These are phyloP conservation scores for Fusarium pininemorale DNA, from an alignment of 2,329 filamentous ascomycete genomes.

Conservation along the genomic window DNA sequence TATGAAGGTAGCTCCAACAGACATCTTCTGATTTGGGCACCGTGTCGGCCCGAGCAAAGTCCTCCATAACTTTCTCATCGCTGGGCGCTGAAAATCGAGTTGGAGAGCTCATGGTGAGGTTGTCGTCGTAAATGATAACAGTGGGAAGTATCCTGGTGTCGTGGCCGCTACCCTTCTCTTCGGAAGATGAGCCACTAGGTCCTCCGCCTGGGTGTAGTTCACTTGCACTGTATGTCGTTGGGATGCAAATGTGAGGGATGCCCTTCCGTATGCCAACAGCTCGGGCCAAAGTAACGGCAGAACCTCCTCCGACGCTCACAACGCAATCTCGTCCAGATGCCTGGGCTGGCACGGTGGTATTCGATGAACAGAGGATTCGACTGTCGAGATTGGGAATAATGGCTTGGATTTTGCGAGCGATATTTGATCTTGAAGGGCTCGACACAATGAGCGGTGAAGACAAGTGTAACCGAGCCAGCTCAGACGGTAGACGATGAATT, in stretches of 20 bases:
- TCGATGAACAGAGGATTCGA: slow-evolving; percentile 48
- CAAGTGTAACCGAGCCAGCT: slow-evolving; percentile 46
- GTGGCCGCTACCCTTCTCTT: not conserved
- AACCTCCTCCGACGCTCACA: slow-evolving; percentile 70
- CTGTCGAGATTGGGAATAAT: slow-evolving; percentile 48
- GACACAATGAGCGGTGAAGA: slow-evolving; percentile 50
- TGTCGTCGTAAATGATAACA: slow-evolving; percentile 52
- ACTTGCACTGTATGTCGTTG: slow-evolving; percentile 67
- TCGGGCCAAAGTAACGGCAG: slow-evolving; percentile 68
- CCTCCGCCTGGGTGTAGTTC: slow-evolving; percentile 55
- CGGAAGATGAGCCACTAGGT: not conserved
- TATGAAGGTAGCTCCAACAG: slow-evolving; percentile 49
- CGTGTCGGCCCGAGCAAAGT: slow-evolving; percentile 17
- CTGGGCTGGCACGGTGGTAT: slow-evolving; percentile 29
- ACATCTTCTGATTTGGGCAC: slow-evolving; percentile 38
- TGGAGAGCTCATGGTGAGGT: slow-evolving; percentile 44
- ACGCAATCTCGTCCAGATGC: slow-evolving; percentile 61
- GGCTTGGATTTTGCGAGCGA: slow-evolving; percentile 47
- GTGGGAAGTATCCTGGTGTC: slow-evolving; percentile 36
- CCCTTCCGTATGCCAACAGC: slow-evolving; percentile 62
- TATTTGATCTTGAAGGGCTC: slow-evolving; percentile 49
- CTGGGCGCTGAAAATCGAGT: slow-evolving; percentile 45
- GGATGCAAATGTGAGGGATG: slow-evolving; percentile 67
- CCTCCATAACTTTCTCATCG: slow-evolving; percentile 25
- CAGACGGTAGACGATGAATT: slow-evolving; percentile 46